These are phyloP conservation scores for Geotrichum histeridarum DNA, from an alignment of 1,139 yeast genomes.

Conservation along the genomic window DNA sequence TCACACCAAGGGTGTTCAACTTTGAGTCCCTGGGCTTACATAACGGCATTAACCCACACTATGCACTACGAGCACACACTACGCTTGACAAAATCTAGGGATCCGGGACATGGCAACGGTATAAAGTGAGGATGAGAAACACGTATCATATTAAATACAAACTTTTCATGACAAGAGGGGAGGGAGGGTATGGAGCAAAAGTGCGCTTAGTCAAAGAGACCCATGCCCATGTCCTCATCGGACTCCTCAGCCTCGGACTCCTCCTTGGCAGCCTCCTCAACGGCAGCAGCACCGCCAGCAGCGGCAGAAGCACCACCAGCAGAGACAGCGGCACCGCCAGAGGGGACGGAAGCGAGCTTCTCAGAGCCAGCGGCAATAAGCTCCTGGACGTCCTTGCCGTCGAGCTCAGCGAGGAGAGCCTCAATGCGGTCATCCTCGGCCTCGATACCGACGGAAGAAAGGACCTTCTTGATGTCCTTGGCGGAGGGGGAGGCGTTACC, in stretches of 20 bases:
- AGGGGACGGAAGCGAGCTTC: constrained; percentile 94
- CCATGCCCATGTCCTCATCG: constrained; percentile 52
- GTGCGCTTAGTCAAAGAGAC: constrained; percentile 40
- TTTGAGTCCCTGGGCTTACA: too few species aligned
- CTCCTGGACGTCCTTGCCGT: constrained; percentile 89
- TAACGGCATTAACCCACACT: too few species aligned
- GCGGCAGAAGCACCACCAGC: constrained; percentile 64
- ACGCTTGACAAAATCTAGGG: background rate
- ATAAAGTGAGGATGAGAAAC: background rate
- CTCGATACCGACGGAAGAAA: constrained; percentile 93
- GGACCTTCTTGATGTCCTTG: constrained; percentile 80
- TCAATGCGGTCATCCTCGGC: constrained; percentile 86
- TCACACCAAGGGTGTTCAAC: too few species aligned
- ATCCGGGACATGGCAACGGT: background rate
- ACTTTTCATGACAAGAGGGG: background rate
- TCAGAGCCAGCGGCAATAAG: constrained; percentile 93
- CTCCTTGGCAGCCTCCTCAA: constrained; percentile 60
- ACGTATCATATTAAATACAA: constrained; percentile 10
- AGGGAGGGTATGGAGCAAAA: background rate
- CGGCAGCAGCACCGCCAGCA: constrained; percentile 66
- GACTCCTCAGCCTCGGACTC: constrained; percentile 61
- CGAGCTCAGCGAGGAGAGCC: constrained; percentile 81
- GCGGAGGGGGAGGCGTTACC: constrained; percentile 75
- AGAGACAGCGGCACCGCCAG: constrained; percentile 93
- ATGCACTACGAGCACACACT: too few species aligned